Conservation (phyloP, 192 early-diverging fungal species). For the Umbelopsis isabellina region DNA sequence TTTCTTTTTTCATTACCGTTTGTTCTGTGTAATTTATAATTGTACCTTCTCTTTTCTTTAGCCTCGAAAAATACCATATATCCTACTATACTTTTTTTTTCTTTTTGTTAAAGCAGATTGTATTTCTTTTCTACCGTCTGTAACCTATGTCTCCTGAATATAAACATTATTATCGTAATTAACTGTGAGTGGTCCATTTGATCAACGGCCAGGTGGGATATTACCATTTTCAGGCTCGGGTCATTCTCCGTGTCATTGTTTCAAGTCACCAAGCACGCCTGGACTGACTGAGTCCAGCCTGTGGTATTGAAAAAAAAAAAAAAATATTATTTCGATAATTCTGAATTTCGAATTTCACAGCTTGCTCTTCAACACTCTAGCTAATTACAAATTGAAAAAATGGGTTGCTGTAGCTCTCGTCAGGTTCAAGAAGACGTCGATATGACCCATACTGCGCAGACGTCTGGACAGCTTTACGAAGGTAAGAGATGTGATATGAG, state of each 20-base stretch:
- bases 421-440: slow-evolving; percentile 17
- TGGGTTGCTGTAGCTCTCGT: slow-evolving; percentile 19
- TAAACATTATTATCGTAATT: no score
- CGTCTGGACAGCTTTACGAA: background rate
- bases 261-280: background rate
- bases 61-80: background rate
- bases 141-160: background rate
- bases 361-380: background rate
- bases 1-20: background rate
- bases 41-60: background rate
- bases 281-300: background rate
- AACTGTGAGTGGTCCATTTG: no score
- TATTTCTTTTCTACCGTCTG: background rate
- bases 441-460: background rate
- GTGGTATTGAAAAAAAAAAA: background rate
- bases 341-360: background rate
- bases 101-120: background rate
- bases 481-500: no score
- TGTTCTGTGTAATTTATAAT: background rate
- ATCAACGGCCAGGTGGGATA: background rate
- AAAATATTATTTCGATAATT: background rate
- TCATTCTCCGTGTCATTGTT: slow-evolving; percentile 16
- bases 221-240: slow-evolving; percentile 2
- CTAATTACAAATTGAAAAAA: background rate
- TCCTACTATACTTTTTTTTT: background rate